A percentile compares a stretch with the other conserved stretches of the same genome.
phyloP scores from a whole-genome alignment of 768 basidiomycete genomes.

The Pholiota molesta region DNA sequence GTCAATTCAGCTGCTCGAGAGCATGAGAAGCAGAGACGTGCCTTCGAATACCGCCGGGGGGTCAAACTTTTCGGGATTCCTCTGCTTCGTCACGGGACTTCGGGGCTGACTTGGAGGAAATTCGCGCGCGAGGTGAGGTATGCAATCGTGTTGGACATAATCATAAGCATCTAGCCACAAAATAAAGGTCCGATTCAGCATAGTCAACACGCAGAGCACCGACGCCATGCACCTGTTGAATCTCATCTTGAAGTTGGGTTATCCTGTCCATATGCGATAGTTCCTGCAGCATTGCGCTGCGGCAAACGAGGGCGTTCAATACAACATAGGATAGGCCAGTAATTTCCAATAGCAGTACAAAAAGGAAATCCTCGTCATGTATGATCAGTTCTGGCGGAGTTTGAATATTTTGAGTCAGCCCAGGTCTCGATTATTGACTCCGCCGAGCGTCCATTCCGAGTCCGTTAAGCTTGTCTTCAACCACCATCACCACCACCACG shows the following conservation, averaged over 20 bases:
- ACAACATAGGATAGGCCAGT: conserved; percentile 14
- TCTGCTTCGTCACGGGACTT: conserved; percentile 82
- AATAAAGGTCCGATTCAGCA: neutral
- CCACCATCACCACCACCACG: neutral
- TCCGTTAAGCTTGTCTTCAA: neutral
- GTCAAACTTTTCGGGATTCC: conserved; percentile 74
- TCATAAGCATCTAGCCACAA: conserved; percentile 68
- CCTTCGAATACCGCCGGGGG: conserved; percentile 77
- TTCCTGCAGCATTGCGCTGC: conserved; percentile 90
- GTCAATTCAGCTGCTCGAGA: neutral
- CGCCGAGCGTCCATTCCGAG: neutral
- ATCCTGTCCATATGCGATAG: conserved; percentile 94
- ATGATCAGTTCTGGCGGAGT: conserved; percentile 4
- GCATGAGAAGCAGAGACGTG: conserved; percentile 24
- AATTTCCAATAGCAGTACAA: neutral
- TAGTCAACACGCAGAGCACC: neutral
- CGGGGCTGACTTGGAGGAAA: conserved; percentile 76
- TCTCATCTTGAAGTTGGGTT: conserved; percentile 93
- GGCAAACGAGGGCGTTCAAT: conserved; percentile 19
- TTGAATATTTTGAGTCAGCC: conserved; percentile 7
- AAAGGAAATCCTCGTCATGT: neutral
- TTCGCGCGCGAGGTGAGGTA: conserved; percentile 79
- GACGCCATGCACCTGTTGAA: conserved; percentile 66
- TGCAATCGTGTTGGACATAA: conserved; percentile 82
- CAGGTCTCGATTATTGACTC: neutral